Conservation (phyloP, 306 rosid species). For the Rosa multiflora region DNA sequence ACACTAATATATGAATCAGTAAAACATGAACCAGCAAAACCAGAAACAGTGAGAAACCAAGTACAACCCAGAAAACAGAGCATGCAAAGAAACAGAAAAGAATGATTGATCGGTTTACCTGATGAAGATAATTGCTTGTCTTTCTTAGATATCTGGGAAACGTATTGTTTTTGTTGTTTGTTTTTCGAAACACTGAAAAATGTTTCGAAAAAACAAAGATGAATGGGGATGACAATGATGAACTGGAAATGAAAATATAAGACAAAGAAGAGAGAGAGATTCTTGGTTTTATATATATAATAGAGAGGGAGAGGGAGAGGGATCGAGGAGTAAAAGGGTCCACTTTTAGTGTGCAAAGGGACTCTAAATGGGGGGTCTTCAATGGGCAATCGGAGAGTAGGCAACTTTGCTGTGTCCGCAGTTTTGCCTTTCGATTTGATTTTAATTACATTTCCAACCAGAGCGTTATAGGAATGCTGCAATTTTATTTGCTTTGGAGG, state of each 20-base stretch:
- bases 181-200: background rate
- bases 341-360: conserved; percentile 19
- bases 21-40: background rate
- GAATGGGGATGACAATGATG: conserved; percentile 7
- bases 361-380: background rate
- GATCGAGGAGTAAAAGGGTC: background rate
- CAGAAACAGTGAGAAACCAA: background rate
- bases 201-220: background rate
- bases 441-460: conserved; percentile 30
- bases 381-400: conserved; percentile 13
- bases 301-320: background rate
- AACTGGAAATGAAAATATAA: conserved; percentile 2
- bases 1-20: background rate
- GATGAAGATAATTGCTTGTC: conserved; percentile 29
- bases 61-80: background rate
- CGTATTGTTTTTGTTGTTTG: conserved; percentile 1
- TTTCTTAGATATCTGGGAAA: conserved; percentile 28
- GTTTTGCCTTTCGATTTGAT: conserved; percentile 23
- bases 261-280: conserved; percentile 14
- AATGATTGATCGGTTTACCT: conserved; percentile 42
- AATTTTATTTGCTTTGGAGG: background rate
- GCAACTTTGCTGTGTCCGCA: conserved; percentile 6
- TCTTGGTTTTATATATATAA: conserved; percentile 18
- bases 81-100: too few relatives aligned
- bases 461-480: background rate